phyloP scores from a whole-genome alignment of 768 basidiomycete genomes.

The Amyloporia xantha region DNA sequence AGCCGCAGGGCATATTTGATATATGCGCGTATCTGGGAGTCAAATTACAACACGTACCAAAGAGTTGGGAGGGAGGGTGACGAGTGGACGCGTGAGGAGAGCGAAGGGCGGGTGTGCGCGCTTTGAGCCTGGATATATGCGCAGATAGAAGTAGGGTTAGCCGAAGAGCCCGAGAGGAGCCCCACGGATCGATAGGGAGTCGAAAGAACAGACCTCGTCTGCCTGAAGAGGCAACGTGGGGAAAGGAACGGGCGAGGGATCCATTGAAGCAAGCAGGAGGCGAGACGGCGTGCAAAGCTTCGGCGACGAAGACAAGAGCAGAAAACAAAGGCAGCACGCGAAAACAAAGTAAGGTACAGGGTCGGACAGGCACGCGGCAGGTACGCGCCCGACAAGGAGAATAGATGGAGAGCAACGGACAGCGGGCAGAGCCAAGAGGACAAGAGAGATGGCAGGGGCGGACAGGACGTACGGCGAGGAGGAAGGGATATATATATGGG shows the following conservation, averaged over 20 bases:
- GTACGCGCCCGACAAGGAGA: neutral
- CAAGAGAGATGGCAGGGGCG: slow-evolving; percentile 3
- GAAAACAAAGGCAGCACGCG: too few species aligned
- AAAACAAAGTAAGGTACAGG: too few species aligned
- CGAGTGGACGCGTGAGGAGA: slow-evolving; percentile 22
- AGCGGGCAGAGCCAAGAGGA: slow-evolving; percentile 5
- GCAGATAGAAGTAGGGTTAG: slow-evolving; percentile 1
- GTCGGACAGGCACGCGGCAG: too few species aligned
- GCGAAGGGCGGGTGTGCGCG: slow-evolving; percentile 9
- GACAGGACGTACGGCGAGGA: neutral
- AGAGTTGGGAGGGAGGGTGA: slow-evolving; percentile 67
- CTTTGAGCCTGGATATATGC: slow-evolving; percentile 8
- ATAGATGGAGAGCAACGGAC: neutral
- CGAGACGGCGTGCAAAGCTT: slow-evolving; percentile 3
- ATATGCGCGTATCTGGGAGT: slow-evolving; percentile 3
- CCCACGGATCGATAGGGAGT: slow-evolving; percentile 2
- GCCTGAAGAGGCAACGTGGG: slow-evolving; percentile 11
- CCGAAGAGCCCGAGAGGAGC: slow-evolving; percentile 4
- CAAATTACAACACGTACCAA: slow-evolving; percentile 36
- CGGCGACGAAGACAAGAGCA: neutral
- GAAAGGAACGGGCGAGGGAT: slow-evolving; percentile 13
- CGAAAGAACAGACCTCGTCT: slow-evolving; percentile 10
- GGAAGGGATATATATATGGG: neutral
- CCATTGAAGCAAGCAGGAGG: slow-evolving; percentile 5
- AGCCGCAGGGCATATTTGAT: too few species aligned